Percentiles rank a stretch among this genome's conserved stretches.
phyloP scores from a whole-genome alignment of 441 rosid genomes.

The Erysimum cheiri region DNA sequence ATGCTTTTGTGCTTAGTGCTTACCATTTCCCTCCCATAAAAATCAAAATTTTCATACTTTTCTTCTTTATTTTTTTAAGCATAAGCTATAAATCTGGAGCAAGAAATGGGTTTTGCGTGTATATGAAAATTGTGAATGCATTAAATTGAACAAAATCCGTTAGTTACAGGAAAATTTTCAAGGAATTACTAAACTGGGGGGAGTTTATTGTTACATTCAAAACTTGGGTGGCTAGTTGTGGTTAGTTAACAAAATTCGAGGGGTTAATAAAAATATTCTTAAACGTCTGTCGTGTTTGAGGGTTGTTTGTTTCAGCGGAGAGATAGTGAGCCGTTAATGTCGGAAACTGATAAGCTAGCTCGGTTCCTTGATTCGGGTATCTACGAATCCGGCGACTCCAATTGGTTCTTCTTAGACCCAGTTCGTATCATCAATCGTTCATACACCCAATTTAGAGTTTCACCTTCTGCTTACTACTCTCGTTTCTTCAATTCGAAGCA shows the following conservation, averaged over 20 bases:
- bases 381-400: constrained; percentile 52
- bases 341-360: constrained; percentile 44
- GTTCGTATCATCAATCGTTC: constrained; percentile 75
- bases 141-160: constrained; percentile 8
- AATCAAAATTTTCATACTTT: neutral
- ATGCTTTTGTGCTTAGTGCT: constrained; percentile 16
- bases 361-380: constrained; percentile 62
- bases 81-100: neutral
- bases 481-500: constrained; percentile 63
- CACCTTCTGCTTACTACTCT: constrained; percentile 70
- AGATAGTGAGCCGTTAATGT: constrained; percentile 32
- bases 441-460: constrained; percentile 60
- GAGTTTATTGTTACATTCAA: neutral
- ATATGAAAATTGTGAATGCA: neutral
- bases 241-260: neutral
- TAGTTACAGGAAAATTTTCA: neutral
- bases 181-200: neutral
- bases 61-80: neutral
- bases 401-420: constrained; percentile 69
- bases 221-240: neutral
- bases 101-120: constrained; percentile 5
- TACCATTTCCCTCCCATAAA: constrained; percentile 32
- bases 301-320: constrained; percentile 18
- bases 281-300: neutral
- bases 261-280: constrained; percentile 19